phyloP scores from a whole-genome alignment of 192 early-diverging fungal species.

The Ambispora gerdemannii region DNA sequence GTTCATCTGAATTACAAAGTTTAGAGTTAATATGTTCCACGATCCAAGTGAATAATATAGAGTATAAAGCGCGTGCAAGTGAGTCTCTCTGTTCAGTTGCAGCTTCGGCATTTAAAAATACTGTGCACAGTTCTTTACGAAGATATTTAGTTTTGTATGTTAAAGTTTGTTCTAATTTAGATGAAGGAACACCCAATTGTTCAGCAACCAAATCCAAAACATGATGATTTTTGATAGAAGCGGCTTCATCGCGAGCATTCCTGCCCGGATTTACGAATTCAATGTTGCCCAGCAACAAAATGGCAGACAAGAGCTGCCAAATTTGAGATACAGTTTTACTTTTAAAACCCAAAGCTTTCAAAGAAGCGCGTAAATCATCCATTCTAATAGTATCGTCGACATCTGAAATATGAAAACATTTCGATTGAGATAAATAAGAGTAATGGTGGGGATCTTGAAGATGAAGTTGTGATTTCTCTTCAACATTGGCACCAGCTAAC shows the following conservation, averaged over 20 bases:
- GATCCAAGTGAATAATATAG: conserved; percentile 85
- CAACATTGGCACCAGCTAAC: conserved; percentile 67
- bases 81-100: conserved; percentile 78
- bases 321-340: conserved; percentile 70
- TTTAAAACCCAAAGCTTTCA: conserved; percentile 61
- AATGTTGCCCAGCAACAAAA: conserved; percentile 90
- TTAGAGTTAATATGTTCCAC: conserved; percentile 87
- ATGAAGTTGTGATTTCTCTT: conserved; percentile 66
- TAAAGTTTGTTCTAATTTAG: conserved; percentile 58
- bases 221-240: conserved; percentile 72
- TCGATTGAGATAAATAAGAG: conserved; percentile 41
- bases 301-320: conserved; percentile 81
- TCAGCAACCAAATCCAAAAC: conserved; percentile 68
- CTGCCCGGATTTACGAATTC: conserved; percentile 64
- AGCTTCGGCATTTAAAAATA: conserved; percentile 78
- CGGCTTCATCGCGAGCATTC: conserved; percentile 67
- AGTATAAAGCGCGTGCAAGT: conserved; percentile 81
- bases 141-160: conserved; percentile 83
- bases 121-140: conserved; percentile 79
- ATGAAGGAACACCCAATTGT: conserved; percentile 73
- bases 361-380: conserved; percentile 60
- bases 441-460: conserved; percentile 61
- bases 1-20: conserved; percentile 65
- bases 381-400: conserved; percentile 57
- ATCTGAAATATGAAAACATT: conserved; percentile 33